Percentiles rank a stretch among this genome's conserved stretches.
These are phyloP conservation scores for Exophiala sp. DNA, from an alignment of 2,329 filamentous ascomycete genomes.

Conservation along the genomic window DNA sequence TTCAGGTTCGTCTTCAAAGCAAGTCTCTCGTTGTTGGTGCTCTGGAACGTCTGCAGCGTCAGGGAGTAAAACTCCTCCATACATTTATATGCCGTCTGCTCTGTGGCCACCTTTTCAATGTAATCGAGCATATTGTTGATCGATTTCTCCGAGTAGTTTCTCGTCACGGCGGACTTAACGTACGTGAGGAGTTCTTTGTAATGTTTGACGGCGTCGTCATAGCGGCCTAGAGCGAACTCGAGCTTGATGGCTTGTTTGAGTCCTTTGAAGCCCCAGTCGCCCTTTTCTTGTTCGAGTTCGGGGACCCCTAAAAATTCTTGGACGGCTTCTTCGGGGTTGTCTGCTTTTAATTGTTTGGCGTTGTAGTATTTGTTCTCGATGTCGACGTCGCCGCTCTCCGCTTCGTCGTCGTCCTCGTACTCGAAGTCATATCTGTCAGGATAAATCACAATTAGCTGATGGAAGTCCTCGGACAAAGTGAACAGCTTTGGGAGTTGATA, in stretches of 20 bases:
- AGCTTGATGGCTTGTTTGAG: constrained; percentile 97
- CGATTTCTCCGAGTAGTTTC: constrained; percentile 98
- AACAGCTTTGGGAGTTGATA: too few species aligned
- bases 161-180: constrained; percentile 90
- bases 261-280: constrained; percentile 98
- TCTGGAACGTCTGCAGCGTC: constrained; percentile 91
- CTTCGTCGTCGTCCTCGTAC: constrained; percentile 89
- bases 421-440: constrained; percentile 78
- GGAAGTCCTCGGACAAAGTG: too few species aligned
- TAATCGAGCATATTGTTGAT: constrained; percentile 99
- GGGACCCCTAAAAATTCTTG: constrained; percentile 88
- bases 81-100: constrained; percentile 65
- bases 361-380: constrained; percentile 99
- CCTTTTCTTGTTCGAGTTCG: constrained; percentile 78
- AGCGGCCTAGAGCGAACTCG: constrained; percentile 86
- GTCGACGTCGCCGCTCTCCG: constrained; percentile 80
- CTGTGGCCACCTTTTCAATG: constrained; percentile 81
- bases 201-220: constrained; percentile 81
- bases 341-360: constrained; percentile 89
- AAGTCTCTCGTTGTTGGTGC: constrained; percentile 91
- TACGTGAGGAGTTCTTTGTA: constrained; percentile 95
- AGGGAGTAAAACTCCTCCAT: constrained; percentile 95
- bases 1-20: constrained; percentile 99
- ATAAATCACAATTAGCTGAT: background rate
- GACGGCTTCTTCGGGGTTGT: constrained; percentile 81